phyloP scores from a whole-genome alignment of 2,329 filamentous ascomycete genomes.

The Cryphonectria naterciae region DNA sequence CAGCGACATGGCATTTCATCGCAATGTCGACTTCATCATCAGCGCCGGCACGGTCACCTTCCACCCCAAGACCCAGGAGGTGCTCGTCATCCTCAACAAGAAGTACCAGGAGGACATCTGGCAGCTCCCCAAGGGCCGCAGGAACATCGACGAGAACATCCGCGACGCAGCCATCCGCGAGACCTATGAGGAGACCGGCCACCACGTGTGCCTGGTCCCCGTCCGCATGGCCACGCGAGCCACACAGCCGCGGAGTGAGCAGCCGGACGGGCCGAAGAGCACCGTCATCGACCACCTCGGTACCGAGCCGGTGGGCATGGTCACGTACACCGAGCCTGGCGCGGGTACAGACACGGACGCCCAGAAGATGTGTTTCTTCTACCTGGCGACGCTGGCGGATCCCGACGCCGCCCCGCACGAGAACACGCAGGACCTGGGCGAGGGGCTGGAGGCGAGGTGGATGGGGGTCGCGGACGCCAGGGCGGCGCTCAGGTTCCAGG shows the following conservation, averaged over 20 bases:
- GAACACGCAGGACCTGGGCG: slow-evolving; percentile 39
- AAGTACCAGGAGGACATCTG: slow-evolving; percentile 43
- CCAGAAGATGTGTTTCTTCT: slow-evolving; percentile 47
- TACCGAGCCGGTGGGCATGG: slow-evolving; percentile 43
- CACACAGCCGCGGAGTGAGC: slow-evolving; percentile 34
- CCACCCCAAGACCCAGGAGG: slow-evolving; percentile 40
- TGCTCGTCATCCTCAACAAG: slow-evolving; percentile 50
- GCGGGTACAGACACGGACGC: slow-evolving; percentile 36
- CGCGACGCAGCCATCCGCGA: slow-evolving; percentile 49
- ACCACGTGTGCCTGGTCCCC: slow-evolving; percentile 43
- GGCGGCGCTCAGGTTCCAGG: slow-evolving; percentile 35
- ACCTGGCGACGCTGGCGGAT: slow-evolving; percentile 40
- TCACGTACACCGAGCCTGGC: slow-evolving; percentile 41
- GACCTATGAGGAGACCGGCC: slow-evolving; percentile 53
- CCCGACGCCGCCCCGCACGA: slow-evolving; percentile 34
- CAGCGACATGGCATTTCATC: slow-evolving; percentile 42
- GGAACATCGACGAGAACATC: slow-evolving; percentile 50
- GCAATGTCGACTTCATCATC: slow-evolving; percentile 48
- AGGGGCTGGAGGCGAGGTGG: slow-evolving; percentile 36
- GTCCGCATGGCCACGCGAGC: slow-evolving; percentile 50
- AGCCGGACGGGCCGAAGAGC: slow-evolving; percentile 15
- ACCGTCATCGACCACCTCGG: slow-evolving; percentile 31
- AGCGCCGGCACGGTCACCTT: slow-evolving; percentile 53
- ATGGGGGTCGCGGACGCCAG: slow-evolving; percentile 32
- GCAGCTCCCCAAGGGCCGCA: slow-evolving; percentile 54